These are phyloP conservation scores for Elaphomyces granulatus DNA, from an alignment of 495 filamentous ascomycete genomes.

Conservation along the genomic window DNA sequence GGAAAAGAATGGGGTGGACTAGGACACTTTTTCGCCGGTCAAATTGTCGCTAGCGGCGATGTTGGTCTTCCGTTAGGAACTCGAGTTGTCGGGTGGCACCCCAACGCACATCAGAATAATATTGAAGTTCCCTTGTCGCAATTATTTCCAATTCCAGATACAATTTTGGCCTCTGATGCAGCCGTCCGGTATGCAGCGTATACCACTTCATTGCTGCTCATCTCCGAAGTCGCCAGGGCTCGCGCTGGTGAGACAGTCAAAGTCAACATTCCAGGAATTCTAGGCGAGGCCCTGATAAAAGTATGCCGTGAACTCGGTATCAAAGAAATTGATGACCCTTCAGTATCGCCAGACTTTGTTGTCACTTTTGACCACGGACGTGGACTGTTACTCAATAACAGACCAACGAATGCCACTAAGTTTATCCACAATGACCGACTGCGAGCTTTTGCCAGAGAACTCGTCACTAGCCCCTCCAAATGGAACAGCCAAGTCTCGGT, in stretches of 20 bases:
- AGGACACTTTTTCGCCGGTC: constrained; percentile 9
- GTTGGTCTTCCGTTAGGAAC: background rate
- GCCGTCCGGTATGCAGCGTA: constrained; percentile 2
- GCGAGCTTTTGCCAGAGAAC: background rate
- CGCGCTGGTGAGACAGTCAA: constrained; percentile 2
- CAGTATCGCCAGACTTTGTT: constrained; percentile 1
- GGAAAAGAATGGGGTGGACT: background rate
- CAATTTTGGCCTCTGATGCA: background rate
- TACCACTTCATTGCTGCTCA: constrained; percentile 3
- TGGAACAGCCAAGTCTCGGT: background rate
- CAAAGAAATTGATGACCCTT: background rate
- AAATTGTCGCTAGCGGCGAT: background rate
- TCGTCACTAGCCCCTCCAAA: constrained; percentile 1
- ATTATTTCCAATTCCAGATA: background rate
- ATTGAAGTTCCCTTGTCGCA: background rate
- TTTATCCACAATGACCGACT: constrained; percentile 1
- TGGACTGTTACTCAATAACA: constrained; percentile 3
- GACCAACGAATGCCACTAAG: background rate
- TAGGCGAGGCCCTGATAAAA: background rate
- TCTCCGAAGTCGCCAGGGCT: constrained; percentile 6
- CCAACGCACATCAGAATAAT: constrained; percentile 3
- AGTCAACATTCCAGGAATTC: constrained; percentile 2
- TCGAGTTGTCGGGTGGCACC: constrained; percentile 8
- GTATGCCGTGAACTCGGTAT: constrained; percentile 2
- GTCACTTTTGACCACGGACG: background rate